A percentile compares a stretch with the other conserved stretches of the same genome.
Conservation (phyloP, 1,139 yeast genomes). For the Geotrichum aggregatum region DNA sequence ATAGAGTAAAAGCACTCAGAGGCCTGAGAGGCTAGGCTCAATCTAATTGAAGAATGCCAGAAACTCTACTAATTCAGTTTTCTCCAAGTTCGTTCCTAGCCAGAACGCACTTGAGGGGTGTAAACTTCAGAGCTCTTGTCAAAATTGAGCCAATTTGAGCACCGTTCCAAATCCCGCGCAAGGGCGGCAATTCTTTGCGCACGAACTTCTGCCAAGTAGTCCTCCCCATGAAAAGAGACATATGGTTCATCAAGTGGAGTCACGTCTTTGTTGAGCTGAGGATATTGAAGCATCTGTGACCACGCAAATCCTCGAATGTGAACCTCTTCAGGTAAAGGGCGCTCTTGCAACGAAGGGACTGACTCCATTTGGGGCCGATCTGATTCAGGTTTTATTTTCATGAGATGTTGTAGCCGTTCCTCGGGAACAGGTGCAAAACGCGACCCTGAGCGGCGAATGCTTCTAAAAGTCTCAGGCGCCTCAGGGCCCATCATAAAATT, state of each 20-base stretch:
- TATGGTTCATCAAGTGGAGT: constrained; percentile 15
- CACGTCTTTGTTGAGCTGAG: background rate
- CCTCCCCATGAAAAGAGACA: constrained; percentile 14
- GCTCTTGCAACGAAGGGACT: background rate
- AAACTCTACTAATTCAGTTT: no score
- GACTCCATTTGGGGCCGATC: background rate
- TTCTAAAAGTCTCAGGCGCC: background rate
- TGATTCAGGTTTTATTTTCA: background rate
- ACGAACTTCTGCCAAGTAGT: constrained; percentile 10
- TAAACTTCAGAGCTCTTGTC: no score
- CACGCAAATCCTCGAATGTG: constrained; percentile 24
- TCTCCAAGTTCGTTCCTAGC: no score
- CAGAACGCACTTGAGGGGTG: no score
- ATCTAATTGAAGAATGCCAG: no score
- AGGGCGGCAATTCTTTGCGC: constrained; percentile 14
- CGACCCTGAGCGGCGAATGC: background rate
- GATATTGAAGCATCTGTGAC: constrained; percentile 23
- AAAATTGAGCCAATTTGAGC: no score
- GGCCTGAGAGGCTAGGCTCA: no score
- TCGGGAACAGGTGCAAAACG: background rate
- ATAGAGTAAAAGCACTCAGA: no score
- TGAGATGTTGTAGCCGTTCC: background rate
- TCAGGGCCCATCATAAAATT: background rate
- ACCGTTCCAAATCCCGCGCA: constrained; percentile 4
- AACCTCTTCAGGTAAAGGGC: constrained; percentile 23